Conservation (phyloP, 163 green algal species). For the Scenedesmus sp. region DNA sequence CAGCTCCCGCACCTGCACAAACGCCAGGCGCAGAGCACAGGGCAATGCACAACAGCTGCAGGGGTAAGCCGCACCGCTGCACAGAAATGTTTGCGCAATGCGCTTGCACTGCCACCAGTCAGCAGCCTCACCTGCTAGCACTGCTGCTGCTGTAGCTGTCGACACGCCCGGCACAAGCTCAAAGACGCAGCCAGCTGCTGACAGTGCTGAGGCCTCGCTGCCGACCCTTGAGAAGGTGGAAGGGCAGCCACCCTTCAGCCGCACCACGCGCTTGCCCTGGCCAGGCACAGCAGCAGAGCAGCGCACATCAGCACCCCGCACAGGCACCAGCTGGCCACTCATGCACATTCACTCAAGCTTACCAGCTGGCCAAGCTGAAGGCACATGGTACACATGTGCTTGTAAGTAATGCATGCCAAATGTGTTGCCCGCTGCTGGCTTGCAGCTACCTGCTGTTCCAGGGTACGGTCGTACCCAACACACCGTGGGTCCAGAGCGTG, state of each 20-base stretch:
- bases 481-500: too few relatives aligned
- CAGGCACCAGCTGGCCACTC: neutral
- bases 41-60: too few relatives aligned
- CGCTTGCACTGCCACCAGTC: too few relatives aligned
- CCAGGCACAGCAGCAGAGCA: neutral
- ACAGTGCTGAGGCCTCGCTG: constrained; percentile 73
- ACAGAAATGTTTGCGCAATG: too few relatives aligned
- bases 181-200: constrained; percentile 57
- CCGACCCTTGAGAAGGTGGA: constrained; percentile 75
- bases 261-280: constrained; percentile 75
- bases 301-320: neutral
- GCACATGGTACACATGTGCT: neutral
- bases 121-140: constrained; percentile 73
- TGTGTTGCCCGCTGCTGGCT: neutral
- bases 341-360: too few relatives aligned
- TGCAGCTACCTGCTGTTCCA: neutral
- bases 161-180: constrained; percentile 84
- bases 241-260: constrained; percentile 85
- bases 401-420: neutral
- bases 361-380: neutral
- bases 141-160: constrained; percentile 76
- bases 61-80: too few relatives aligned
- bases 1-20: too few relatives aligned
- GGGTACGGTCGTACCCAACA: too few relatives aligned
- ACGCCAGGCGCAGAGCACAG: too few relatives aligned